Evolutionary conservation across 2,329 filamentous ascomycete species (phyloP).

Genomic region (Verticillium alfalfae): DNA sequence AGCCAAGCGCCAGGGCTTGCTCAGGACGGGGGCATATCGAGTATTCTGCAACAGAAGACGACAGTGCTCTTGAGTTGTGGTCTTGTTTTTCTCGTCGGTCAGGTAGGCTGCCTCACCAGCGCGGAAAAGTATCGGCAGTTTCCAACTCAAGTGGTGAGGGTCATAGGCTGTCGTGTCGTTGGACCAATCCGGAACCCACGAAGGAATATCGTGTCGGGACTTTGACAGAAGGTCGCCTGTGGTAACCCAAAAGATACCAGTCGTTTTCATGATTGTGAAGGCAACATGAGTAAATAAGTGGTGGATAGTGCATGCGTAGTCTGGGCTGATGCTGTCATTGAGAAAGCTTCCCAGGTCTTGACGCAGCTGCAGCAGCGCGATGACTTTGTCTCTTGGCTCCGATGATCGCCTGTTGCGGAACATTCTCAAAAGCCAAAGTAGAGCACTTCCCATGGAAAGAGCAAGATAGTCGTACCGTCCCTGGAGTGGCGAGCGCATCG

Average conservation of each 20-base stretch:
- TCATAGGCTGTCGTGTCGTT: slow-evolving; percentile 1
- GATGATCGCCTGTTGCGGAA: slow-evolving; percentile 7
- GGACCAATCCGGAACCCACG: slow-evolving; percentile 13
- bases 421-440: slow-evolving; percentile 8
- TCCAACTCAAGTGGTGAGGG: background rate
- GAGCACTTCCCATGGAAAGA: background rate
- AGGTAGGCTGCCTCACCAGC: background rate
- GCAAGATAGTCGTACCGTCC: background rate
- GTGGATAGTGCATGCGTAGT: background rate
- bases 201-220: slow-evolving; percentile 3
- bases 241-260: slow-evolving; percentile 6
- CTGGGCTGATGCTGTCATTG: background rate
- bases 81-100: background rate
- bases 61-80: background rate
- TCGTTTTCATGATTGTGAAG: background rate
- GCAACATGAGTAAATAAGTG: background rate
- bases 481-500: background rate
- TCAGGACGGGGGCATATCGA: background rate
- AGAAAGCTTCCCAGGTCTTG: background rate
- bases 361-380: slow-evolving; percentile 7
- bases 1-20: background rate
- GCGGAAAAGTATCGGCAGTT: slow-evolving; percentile 1
- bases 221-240: slow-evolving; percentile 6
- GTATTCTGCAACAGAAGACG: background rate
- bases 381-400: slow-evolving; percentile 11